Conservation (phyloP, 345 rosid genomes). For the Barbarea vulgaris region DNA sequence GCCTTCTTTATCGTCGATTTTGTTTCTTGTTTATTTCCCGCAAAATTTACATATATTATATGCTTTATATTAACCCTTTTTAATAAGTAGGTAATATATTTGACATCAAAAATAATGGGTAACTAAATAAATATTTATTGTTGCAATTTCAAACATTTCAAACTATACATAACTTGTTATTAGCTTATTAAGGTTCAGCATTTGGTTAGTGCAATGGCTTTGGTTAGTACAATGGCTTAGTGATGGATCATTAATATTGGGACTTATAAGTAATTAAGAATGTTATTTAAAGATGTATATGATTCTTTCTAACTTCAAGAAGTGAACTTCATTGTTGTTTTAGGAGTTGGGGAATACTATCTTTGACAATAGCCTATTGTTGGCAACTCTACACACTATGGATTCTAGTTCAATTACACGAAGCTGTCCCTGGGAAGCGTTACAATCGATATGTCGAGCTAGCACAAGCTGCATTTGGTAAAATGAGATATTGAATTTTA, state of each 20-base stretch:
- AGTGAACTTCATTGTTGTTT: slow-evolving; percentile 17
- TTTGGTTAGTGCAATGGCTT: background rate
- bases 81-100: slow-evolving; percentile 8
- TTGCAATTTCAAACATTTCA: background rate
- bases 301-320: background rate
- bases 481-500: background rate
- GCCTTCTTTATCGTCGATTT: slow-evolving; percentile 35
- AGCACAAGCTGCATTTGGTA: slow-evolving; percentile 98
- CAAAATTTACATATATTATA: slow-evolving; percentile 9
- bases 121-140: background rate
- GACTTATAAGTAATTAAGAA: background rate
- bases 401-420: slow-evolving; percentile 92
- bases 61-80: background rate
- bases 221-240: slow-evolving; percentile 4
- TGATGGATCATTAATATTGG: background rate
- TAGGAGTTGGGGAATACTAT: slow-evolving; percentile 95
- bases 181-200: background rate
- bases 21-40: slow-evolving; percentile 29
- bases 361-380: slow-evolving; percentile 82
- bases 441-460: slow-evolving; percentile 97
- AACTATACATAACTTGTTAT: background rate
- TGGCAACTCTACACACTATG: slow-evolving; percentile 97
- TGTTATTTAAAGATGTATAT: background rate
- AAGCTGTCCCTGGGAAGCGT: slow-evolving; percentile 95
- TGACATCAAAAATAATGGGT: background rate